phyloP scores from a whole-genome alignment of 2,329 filamentous ascomycete genomes.

The Alternaria conjuncta region DNA sequence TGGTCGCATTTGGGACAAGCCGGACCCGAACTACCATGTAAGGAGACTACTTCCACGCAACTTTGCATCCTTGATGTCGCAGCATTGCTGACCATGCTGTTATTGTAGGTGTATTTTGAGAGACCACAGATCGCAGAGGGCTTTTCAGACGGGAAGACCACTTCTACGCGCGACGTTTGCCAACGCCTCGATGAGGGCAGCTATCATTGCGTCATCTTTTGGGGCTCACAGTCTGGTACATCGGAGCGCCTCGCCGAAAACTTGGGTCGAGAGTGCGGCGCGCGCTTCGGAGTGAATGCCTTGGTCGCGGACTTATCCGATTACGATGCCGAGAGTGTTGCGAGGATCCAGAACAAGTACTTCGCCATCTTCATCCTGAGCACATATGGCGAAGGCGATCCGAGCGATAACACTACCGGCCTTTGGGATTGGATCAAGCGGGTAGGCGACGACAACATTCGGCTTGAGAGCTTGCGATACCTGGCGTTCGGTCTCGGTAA shows the following conservation, averaged over 20 bases:
- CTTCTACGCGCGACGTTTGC: constrained; percentile 55
- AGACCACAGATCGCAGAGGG: constrained; percentile 54
- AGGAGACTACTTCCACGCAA: not conserved
- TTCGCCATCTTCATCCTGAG: constrained; percentile 47
- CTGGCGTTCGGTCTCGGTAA: constrained; percentile 55
- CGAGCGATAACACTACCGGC: constrained; percentile 46
- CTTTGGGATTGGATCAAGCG: constrained; percentile 46
- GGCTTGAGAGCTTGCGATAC: constrained; percentile 45
- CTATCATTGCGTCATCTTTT: constrained; percentile 52
- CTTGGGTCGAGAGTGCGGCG: constrained; percentile 50
- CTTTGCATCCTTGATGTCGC: not conserved
- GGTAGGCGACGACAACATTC: constrained; percentile 23
- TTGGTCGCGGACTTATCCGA: constrained; percentile 56
- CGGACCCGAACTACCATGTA: constrained; percentile 56
- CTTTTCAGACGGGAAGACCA: constrained; percentile 18
- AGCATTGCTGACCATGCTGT: not conserved
- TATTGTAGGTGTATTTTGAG: constrained; percentile 52
- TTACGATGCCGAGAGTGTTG: constrained; percentile 53
- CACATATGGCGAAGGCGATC: constrained; percentile 50
- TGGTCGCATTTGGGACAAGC: constrained; percentile 55
- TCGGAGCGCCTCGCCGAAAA: constrained; percentile 53
- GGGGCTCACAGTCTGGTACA: constrained; percentile 58
- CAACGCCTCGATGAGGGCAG: constrained; percentile 50
- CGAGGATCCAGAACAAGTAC: constrained; percentile 30
- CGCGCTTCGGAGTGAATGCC: constrained; percentile 50